These are phyloP conservation scores for Aureobasidium namibiae DNA, from an alignment of 2,329 filamentous ascomycete species.

Conservation along the genomic window DNA sequence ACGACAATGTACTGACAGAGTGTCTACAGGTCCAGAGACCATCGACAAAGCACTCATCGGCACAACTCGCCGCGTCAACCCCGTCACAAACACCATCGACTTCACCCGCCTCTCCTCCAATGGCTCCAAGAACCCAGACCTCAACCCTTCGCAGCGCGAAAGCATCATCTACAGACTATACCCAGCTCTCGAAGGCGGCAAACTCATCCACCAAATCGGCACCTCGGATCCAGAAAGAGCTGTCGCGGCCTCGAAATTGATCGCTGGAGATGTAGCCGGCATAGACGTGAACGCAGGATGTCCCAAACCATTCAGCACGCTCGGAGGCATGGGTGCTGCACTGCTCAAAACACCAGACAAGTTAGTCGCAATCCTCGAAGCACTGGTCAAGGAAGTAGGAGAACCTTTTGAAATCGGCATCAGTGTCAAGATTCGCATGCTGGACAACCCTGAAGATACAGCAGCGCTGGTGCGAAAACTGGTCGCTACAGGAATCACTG, in stretches of 20 bases:
- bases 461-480: conserved; percentile 68
- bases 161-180: conserved; percentile 80
- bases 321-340: conserved; percentile 91
- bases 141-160: conserved; percentile 42
- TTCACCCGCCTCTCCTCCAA: conserved; percentile 72
- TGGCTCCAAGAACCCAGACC: conserved; percentile 50
- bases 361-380: conserved; percentile 72
- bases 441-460: conserved; percentile 69
- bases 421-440: conserved; percentile 89
- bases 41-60: conserved; percentile 90
- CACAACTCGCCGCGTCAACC: conserved; percentile 68
- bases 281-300: conserved; percentile 99
- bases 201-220: conserved; percentile 85
- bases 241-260: conserved; percentile 72
- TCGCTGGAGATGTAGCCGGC: conserved; percentile 80
- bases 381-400: conserved; percentile 70
- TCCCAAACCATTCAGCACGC: conserved; percentile 91
- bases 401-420: conserved; percentile 80
- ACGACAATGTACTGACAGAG: background rate
- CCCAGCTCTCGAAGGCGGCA: conserved; percentile 63
- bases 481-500: conserved; percentile 81
- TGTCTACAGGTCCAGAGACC: conserved; percentile 68
- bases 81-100: conserved; percentile 70
- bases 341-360: conserved; percentile 77
- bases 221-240: conserved; percentile 76